A percentile compares a stretch with the other conserved stretches of the same genome.
Evolutionary conservation across 768 basidiomycete species (phyloP).

Genomic region (Phylloporus arenicola): DNA sequence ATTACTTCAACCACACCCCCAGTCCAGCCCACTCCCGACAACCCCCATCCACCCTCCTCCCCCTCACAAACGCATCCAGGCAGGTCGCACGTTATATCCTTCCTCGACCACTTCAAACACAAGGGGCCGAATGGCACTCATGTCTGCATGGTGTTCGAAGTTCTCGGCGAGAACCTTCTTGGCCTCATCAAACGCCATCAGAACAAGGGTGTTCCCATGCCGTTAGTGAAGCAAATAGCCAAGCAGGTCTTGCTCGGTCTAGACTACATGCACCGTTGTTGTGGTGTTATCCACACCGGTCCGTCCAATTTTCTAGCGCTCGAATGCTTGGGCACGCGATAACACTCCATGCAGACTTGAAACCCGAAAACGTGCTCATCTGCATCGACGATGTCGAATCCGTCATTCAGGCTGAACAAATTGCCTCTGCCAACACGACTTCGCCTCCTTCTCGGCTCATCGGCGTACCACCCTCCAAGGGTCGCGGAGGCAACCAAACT

Average conservation of each 20-base stretch:
- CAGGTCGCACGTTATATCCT: conserved; percentile 90
- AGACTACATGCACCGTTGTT: conserved; percentile 97
- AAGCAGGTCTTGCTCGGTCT: conserved; percentile 94
- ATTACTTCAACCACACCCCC: conserved; percentile 75
- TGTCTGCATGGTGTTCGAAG: conserved; percentile 99
- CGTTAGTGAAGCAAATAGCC: conserved; percentile 89
- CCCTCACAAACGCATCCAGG: conserved; percentile 78
- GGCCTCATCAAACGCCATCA: conserved; percentile 97
- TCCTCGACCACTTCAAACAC: conserved; percentile 96
- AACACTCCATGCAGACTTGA: conserved; percentile 57
- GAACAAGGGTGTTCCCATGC: conserved; percentile 95
- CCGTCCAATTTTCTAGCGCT: conserved; percentile 13
- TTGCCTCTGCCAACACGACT: conserved; percentile 33
- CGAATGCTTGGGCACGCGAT: neutral
- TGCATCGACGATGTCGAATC: conserved; percentile 94
- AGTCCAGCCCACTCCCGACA: conserved; percentile 40
- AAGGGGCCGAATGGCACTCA: conserved; percentile 95
- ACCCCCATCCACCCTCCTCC: conserved; percentile 45
- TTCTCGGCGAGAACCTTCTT: conserved; percentile 93
- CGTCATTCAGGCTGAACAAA: conserved; percentile 82
- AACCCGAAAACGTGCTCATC: conserved; percentile 97
- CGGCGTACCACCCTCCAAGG: conserved; percentile 90
- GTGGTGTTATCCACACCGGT: conserved; percentile 95
- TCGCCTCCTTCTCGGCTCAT: conserved; percentile 59
- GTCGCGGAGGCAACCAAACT: conserved; percentile 94